phyloP scores from a whole-genome alignment of 179 eudicot species.

The Spinacia oleracea region DNA sequence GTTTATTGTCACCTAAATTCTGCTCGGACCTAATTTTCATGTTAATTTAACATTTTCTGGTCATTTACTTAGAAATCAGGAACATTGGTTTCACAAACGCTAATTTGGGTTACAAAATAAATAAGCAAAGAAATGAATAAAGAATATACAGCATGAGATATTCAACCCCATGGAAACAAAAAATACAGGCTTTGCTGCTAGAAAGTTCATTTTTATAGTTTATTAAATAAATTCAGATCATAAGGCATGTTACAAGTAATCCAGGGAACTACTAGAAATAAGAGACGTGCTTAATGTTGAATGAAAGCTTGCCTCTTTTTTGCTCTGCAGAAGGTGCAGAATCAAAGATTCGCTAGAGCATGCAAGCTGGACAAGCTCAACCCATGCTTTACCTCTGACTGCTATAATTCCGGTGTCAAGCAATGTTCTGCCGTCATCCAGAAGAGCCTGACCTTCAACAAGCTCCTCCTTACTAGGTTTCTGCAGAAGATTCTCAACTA shows the following conservation, averaged over 20 bases:
- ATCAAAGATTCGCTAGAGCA: conserved; percentile 69
- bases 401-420: conserved; percentile 99
- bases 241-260: neutral
- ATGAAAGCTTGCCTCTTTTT: conserved; percentile 74
- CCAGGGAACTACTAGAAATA: neutral
- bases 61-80: neutral
- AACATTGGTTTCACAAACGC: neutral
- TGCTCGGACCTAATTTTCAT: neutral
- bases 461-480: conserved; percentile 86
- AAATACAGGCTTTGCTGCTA: neutral
- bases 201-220: neutral
- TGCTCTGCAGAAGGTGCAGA: conserved; percentile 63
- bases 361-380: conserved; percentile 75
- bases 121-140: neutral
- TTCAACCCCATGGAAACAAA: neutral
- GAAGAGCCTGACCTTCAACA: conserved; percentile 64
- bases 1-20: neutral
- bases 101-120: neutral
- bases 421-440: conserved; percentile 93
- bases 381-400: conserved; percentile 95
- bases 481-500: conserved; percentile 89
- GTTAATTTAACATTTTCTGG: neutral
- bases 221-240: neutral
- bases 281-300: neutral
- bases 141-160: neutral